phyloP scores from a whole-genome alignment of 2,329 filamentous ascomycete genomes.

The Periconia digitata region DNA sequence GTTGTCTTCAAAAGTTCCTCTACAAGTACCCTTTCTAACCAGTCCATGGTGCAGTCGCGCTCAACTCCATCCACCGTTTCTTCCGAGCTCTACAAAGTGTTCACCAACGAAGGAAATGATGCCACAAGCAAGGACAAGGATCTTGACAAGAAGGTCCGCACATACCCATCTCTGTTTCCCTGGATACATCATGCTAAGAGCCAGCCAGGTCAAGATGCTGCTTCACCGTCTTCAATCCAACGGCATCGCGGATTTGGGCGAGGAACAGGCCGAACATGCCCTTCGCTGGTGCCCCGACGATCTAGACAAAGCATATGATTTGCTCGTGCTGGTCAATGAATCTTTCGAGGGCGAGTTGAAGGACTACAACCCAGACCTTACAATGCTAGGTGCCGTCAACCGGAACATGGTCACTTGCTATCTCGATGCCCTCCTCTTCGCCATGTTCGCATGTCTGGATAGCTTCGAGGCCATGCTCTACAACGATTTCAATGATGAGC shows the following conservation, averaged over 20 bases:
- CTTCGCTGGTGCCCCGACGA: slow-evolving; percentile 69
- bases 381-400: slow-evolving; percentile 84
- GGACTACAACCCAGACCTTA: slow-evolving; percentile 69
- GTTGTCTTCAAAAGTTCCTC: slow-evolving; percentile 14
- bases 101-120: slow-evolving; percentile 58
- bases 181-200: slow-evolving; percentile 6
- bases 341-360: slow-evolving; percentile 78
- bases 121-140: slow-evolving; percentile 64
- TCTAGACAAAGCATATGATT: slow-evolving; percentile 70
- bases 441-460: slow-evolving; percentile 90
- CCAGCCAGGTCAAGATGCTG: slow-evolving; percentile 52
- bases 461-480: slow-evolving; percentile 93
- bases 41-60: slow-evolving; percentile 26
- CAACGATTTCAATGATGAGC: slow-evolving; percentile 72
- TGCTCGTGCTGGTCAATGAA: slow-evolving; percentile 77
- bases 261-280: slow-evolving; percentile 65
- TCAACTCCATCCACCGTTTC: slow-evolving; percentile 18
- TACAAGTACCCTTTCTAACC: slow-evolving; percentile 27
- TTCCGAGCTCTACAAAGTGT: slow-evolving; percentile 62
- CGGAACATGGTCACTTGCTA: slow-evolving; percentile 89
- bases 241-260: slow-evolving; percentile 59
- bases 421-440: slow-evolving; percentile 85
- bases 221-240: slow-evolving; percentile 54
- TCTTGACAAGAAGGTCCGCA: slow-evolving; percentile 54
- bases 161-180: background rate